Evolutionary conservation across 768 basidiomycete species (phyloP), one percentile per base, ranked within the genome.

Genomic region (Russula vinacea): DNA sequence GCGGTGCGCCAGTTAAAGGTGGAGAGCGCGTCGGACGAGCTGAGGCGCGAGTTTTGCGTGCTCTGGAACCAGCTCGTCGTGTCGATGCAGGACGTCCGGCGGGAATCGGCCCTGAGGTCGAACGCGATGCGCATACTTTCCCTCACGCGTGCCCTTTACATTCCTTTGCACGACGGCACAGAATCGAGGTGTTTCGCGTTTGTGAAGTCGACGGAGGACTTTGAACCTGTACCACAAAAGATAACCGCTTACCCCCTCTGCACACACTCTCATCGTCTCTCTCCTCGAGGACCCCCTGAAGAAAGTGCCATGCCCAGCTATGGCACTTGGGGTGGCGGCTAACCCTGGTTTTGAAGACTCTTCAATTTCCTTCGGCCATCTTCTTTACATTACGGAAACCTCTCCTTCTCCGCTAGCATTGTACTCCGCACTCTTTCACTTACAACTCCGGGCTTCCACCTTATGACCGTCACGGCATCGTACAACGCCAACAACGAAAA

Each of bases 71-170:
- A 58, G 5, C 42, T 64, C 0, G 40, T 57, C 7, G 13, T 2
- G 2, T 45, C 37, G 35, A 52, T 39, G 42, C 57, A 54, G 16
- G 62, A 37, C 22, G 0, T 33, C 19, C 57, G 35, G 16, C 44
- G 24, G 3, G 51, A 29, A 3, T 22, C 37, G 6, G 53, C 47
- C 5, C 4, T 58, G n/a, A 22, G 24, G 33, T 35, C 50, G 26
- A 63, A 63, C 22, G 62, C 62, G 52, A 47, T 35, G n/a, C 32
- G 24, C 11, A 45, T 63, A 17, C 62, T 63, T 26, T 58, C 32
- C 17, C 57, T 57, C 42, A 42, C 44, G 3, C 37, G 56, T 14
- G 10, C 40, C 1, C 5, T 53, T 8, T 63, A 58, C n/a, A 5
- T 45, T 14, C 35, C 50, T 16, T 47, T 63, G 51, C 62, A 62